Evolutionary conservation across 176 grass and related monocot species (phyloP), one percentile per base, ranked within the genome.

Genomic region (Phyllostachys edulis): DNA sequence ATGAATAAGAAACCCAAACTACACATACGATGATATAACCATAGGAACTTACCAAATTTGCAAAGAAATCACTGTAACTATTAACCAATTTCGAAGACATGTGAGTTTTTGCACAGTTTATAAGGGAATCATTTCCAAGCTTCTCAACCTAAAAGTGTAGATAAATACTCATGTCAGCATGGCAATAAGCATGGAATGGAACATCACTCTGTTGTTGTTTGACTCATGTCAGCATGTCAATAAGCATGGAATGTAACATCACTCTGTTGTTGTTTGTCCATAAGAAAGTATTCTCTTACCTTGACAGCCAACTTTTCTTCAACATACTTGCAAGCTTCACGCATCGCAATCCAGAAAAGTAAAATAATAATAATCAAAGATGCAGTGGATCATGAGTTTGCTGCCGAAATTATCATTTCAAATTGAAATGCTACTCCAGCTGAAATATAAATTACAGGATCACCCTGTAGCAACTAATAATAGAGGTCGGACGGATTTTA

Each of bases 71-170:
- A 90, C 87, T 92, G 73, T 98, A 91, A 26, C 61, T 87, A n/a
- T 87, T 69, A 40, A 98, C 90, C 73, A 98, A 82, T 79, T 98
- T 98, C 0, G 96, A 98, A 32, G 96, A 98, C 93, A 98, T 98
- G 89, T 93, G 96, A 50, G 96, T 98, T 85, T 96, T 98, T 73
- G 93, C 93, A 85, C 89, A 96, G 85, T 98, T 98, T 54, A 94
- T 80, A 79, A 98, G 91, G 29, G 89, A 96, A 90, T 92, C 89
- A 55, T 98, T 96, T 26, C 93, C 96, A 81, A 98, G 93, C 50
- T 92, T 94, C 59, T 96, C 91, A 69, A 98, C 96, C 93, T 98
- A 85, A 80, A 89, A 66, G 37, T 24, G 16, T 12, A 45, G 18
- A 87, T 55, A 4, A 41, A 60, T 29, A 71, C 41, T 67, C n/a